Evolutionary conservation across 1,284 basidiomycete species (phyloP), one percentile per base, ranked within the genome.

Genomic region (Lentinula novae-zelandiae): DNA sequence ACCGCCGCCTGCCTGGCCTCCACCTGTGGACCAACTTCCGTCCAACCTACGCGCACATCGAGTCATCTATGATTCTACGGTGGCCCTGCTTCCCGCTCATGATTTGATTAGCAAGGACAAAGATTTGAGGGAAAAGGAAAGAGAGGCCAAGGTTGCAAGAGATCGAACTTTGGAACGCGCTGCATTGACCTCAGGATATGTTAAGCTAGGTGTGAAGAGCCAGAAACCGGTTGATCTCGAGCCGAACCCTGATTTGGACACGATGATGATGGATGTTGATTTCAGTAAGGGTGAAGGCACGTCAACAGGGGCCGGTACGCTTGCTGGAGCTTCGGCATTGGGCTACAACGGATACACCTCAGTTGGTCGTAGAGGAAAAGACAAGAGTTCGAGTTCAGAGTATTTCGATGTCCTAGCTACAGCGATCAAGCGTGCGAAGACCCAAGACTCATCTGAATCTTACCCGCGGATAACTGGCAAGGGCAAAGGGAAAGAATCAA

Each of bases 401-500:
- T 63, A 63, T 61, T 63, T 58, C 53, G 59, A 56, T 39, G 52
- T 57, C 17, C 51, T 63, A 39, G 48, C 50, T 17, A 53, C 56
- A 22, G 56, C 58, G n/a, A 63, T 63, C 51, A 46, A 20, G 22
- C 44, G 44, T 46, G 17, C 44, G 20, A 20, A 46, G 7, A 46
- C 3, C 20, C 44, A 46, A 20, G 20, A 3, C n/a, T 20, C n/a
- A 46, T 22, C 17, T 7, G 53, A 49, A n/a, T 20, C 53, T 17
- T 31, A 50, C 31, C 33, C 15, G 5, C 42, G 17, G 15, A 48
- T 48, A 12, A 27, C 34, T 60, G 78, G 87, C 13, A 82, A 79
- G 62, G 83, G 83, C 5, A 89, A 87, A 68, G 82, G 77, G 7
- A 85, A 85, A 64, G 85, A 83, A 8, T 85, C 82, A 69, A 69